Percentiles rank a stretch among this genome's conserved stretches.
Evolutionary conservation across 495 filamentous ascomycete genomes (phyloP).

Genomic region (Patellaria atrata): DNA sequence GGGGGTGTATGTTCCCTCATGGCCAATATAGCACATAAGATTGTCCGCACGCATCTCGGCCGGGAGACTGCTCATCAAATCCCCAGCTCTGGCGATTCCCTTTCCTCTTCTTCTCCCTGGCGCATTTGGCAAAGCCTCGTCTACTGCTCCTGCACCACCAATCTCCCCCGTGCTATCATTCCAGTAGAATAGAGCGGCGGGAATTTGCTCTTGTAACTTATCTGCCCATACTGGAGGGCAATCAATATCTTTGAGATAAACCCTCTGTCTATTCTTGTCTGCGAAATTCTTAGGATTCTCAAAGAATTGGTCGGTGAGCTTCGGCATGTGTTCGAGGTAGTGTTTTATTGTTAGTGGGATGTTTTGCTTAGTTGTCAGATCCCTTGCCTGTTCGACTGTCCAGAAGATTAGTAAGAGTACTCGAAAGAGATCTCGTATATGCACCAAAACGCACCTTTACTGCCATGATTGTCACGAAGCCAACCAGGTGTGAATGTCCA

Average conservation of each 20-base stretch:
- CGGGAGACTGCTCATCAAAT: conserved; percentile 90
- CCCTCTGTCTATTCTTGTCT: conserved; percentile 58
- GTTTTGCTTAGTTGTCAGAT: conserved; percentile 52
- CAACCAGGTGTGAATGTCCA: conserved; percentile 66
- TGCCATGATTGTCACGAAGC: conserved; percentile 56
- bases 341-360: conserved; percentile 71
- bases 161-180: conserved; percentile 56
- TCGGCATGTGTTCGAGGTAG: conserved; percentile 71
- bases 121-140: conserved; percentile 21
- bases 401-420: neutral
- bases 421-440: conserved; percentile 1
- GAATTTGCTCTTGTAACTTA: conserved; percentile 60
- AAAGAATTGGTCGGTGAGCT: conserved; percentile 58
- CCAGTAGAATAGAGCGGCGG: conserved; percentile 67
- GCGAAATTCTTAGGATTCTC: conserved; percentile 46
- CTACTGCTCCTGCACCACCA: conserved; percentile 33
- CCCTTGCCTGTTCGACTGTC: conserved; percentile 56
- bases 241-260: conserved; percentile 94
- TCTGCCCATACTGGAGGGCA: conserved; percentile 75
- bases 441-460: conserved; percentile 44
- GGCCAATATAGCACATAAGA: conserved; percentile 95
- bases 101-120: conserved; percentile 28
- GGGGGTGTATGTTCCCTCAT: conserved; percentile 94
- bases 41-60: conserved; percentile 78
- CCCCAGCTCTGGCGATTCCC: conserved; percentile 53